A percentile compares a stretch with the other conserved stretches of the same genome.
Conservation (phyloP, 805 yeast genomes). For the Yarrowia keelungensis region DNA sequence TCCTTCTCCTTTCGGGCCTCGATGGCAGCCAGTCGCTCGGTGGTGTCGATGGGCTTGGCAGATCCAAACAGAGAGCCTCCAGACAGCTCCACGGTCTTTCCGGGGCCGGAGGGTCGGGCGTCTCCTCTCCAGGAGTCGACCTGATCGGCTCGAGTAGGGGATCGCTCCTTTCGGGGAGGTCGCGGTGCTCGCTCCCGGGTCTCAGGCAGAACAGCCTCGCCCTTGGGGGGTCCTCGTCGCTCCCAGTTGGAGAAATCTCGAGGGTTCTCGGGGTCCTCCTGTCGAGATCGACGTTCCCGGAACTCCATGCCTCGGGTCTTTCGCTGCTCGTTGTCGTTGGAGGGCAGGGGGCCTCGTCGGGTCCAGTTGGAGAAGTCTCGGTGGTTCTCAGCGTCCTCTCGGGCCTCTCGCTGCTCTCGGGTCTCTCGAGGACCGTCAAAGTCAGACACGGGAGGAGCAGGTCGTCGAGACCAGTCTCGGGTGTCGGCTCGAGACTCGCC, state of each 20-base stretch:
- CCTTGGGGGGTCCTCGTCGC: constrained; percentile 46
- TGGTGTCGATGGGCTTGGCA: constrained; percentile 85
- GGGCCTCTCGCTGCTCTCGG: constrained; percentile 46
- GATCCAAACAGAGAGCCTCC: constrained; percentile 69
- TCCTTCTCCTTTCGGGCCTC: constrained; percentile 52
- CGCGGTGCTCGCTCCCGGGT: constrained; percentile 41
- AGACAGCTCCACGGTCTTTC: constrained; percentile 41
- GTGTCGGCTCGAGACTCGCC: constrained; percentile 51
- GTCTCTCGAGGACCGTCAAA: constrained; percentile 43
- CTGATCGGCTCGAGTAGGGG: constrained; percentile 41
- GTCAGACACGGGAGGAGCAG: constrained; percentile 48
- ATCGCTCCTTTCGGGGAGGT: constrained; percentile 45
- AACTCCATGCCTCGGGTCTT: constrained; percentile 36
- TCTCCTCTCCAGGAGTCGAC: constrained; percentile 51
- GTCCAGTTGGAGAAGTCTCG: constrained; percentile 48
- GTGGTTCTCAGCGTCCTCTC: constrained; percentile 48
- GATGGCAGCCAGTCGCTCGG: constrained; percentile 67
- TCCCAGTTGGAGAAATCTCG: constrained; percentile 57
- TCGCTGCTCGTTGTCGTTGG: constrained; percentile 56
- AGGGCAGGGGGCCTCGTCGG: constrained; percentile 57
- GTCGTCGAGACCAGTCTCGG: constrained; percentile 51
- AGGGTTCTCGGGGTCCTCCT: constrained; percentile 50
- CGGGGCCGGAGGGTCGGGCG: constrained; percentile 42
- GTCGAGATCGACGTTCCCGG: constrained; percentile 38
- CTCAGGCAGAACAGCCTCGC: constrained; percentile 40